Base-by-base conservation (phyloP, 83 land plant genomes). In the Larix sibirica region DNA sequence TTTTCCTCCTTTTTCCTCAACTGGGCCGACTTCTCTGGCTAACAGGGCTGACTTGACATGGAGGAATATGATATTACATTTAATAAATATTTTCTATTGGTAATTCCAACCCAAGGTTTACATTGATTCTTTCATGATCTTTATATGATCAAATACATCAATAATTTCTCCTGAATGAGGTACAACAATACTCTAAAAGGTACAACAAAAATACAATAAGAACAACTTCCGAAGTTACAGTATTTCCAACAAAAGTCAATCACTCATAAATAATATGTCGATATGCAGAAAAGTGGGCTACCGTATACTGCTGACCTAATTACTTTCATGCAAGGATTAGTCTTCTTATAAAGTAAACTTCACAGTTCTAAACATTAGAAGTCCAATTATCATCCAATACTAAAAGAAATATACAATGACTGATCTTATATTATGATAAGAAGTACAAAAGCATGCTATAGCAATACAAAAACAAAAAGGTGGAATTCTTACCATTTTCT, bases 401-500 rank as follows among this genome's bases (percentile, higher is more conserved):
- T 77, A 26, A 58, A 20, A 26, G 62, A 18, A 59, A 54, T 12
- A 73, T 42, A 77, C 13, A 26, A 54, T 56, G 26, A 58, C 38
- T 14, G 50, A 5, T 73, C 21, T 59, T 14, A 58, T 58, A 54
- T 56, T 58, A 23, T 12, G 62, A 26, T 14, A 54, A 26, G 20
- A 28, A n/a, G 14, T 77, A 56, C 9, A 28, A 54, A 54, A 21
- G 16, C n/a, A 23, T 28, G 12, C 62, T 10, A 26, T 56, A 77
- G 62, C 36, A 21, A 77, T 24, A 28, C 14, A 26, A 24, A 58
- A 23, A 28, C 17, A 74, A 75, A 59, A 76, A 26, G 63, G 64
- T 2, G 74, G 3, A 68, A 63, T 21, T 2, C 60, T 67, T 92
- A 96, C 98, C 95, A 84, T 91, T 96, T 80, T 96, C 98, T 80